Percentiles rank a stretch among this genome's conserved stretches.
Evolutionary conservation across 2,329 filamentous ascomycete species (phyloP).

Genomic region (Fusarium brachygibbosum): DNA sequence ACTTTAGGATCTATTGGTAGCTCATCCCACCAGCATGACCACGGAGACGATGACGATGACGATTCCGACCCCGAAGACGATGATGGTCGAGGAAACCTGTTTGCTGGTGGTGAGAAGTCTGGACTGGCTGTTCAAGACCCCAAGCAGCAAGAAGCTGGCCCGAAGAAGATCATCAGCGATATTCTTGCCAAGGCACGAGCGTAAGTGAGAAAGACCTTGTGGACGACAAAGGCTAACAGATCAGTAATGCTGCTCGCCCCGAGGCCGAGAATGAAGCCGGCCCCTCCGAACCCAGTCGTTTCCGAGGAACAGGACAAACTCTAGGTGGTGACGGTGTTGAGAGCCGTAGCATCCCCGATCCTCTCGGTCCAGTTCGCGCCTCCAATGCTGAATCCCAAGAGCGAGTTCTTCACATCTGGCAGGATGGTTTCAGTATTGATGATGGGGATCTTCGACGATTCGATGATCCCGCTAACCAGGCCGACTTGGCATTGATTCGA

Average conservation of each 20-base stretch:
- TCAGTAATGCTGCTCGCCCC: conserved; percentile 72
- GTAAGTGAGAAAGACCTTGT: conserved; percentile 56
- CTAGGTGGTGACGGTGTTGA: conserved; percentile 82
- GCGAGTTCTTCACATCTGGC: conserved; percentile 83
- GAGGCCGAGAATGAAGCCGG: conserved; percentile 64
- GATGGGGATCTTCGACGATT: conserved; percentile 83
- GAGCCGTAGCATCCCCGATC: conserved; percentile 76
- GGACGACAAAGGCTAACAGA: conserved; percentile 17
- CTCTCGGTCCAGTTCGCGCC: conserved; percentile 54
- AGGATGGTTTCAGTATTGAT: conserved; percentile 86
- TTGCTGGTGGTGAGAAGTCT: conserved; percentile 89
- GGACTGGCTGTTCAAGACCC: conserved; percentile 77
- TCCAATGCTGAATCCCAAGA: conserved; percentile 66
- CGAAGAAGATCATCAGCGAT: conserved; percentile 71
- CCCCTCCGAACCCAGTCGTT: conserved; percentile 66
- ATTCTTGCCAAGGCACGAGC: conserved; percentile 74
- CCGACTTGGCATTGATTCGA: conserved; percentile 81
- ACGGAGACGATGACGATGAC: conserved; percentile 73
- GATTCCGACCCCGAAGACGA: conserved; percentile 69
- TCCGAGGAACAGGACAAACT: conserved; percentile 79
- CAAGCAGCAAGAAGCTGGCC: conserved; percentile 60
- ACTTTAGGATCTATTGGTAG: conserved; percentile 70
- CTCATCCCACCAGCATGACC: conserved; percentile 62
- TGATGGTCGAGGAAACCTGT: conserved; percentile 75
- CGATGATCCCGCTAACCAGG: conserved; percentile 81